Conservation (phyloP, 2,329 filamentous ascomycete genomes). For the Fusarium subtropicale region DNA sequence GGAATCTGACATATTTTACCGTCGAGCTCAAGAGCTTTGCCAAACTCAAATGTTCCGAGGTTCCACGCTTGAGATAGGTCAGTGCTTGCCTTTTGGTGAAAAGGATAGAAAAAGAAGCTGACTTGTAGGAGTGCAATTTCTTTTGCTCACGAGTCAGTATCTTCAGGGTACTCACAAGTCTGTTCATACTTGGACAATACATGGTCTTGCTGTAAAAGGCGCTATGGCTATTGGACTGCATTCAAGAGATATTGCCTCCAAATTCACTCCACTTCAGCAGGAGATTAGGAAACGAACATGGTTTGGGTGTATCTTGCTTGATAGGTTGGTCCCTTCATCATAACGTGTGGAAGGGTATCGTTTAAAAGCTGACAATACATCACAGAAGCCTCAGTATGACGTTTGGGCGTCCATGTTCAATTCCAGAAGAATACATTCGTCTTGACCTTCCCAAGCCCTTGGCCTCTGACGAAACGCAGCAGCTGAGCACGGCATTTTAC, state of each 20-base stretch:
- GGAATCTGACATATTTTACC: conserved; percentile 59
- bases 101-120: too few relatives aligned
- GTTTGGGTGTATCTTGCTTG: conserved; percentile 45
- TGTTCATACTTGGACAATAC: conserved; percentile 64
- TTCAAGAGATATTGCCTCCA: conserved; percentile 52
- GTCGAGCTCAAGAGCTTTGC: conserved; percentile 58
- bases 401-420: conserved; percentile 26
- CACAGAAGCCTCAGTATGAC: conserved; percentile 31
- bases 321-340: conserved; percentile 12
- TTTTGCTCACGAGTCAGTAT: conserved; percentile 63
- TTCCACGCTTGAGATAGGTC: conserved; percentile 57
- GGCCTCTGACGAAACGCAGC: neutral
- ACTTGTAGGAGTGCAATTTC: conserved; percentile 55
- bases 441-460: conserved; percentile 14
- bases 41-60: conserved; percentile 55
- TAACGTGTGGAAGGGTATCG: neutral
- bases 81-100: neutral
- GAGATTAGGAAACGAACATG: conserved; percentile 63
- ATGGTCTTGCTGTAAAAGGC: conserved; percentile 63
- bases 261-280: conserved; percentile 55
- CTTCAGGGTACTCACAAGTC: conserved; percentile 66
- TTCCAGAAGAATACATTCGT: conserved; percentile 34
- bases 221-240: conserved; percentile 65
- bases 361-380: neutral
- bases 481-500: conserved; percentile 28